Evolutionary conservation across 2,329 filamentous ascomycete genomes (phyloP), one percentile per base, ranked within the genome.

Genomic region (Alternaria ventricosa): DNA sequence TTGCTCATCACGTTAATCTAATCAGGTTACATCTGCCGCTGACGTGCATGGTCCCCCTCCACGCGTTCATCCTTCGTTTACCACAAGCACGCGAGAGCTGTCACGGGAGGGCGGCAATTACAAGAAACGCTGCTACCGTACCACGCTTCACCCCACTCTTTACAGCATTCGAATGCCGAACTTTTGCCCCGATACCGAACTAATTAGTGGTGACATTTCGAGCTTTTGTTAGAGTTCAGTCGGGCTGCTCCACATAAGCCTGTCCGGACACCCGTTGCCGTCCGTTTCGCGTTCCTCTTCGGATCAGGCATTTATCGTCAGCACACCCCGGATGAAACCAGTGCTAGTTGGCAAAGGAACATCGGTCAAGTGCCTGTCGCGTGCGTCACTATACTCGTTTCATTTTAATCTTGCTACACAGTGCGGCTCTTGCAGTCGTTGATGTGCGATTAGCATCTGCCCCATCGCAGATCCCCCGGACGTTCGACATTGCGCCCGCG

Each of bases 21-120:
- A 70, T 68, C 62, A 66, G 70, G 74, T 75, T 76, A 74, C 74
- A 73, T 71, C 67, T 74, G 71, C 71, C 70, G 68, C 69, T 67
- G 30, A 66, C 69, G 46, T 73, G 67, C 68, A 71, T 67, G 46
- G 36, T 46, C 66, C 71, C 71, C 65, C 65, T 66, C 60, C 61
- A 55, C 61, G 57, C 50, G 50, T 55, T 45, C 61, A 47, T 33
- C 25, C 23, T 47, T 47, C 46, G 30, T 45, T 44, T 43, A 61
- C 53, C 44, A 57, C 41, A 20, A 33, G 50, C 25, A 50, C 25
- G 27, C 50, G 50, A 60, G 60, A 22, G 28, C 43, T 13, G 20
- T 36, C 5, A 49, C 28, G 8, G 28, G 22, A 43, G 11, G 36
- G 20, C 25, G 23, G n/a, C 36, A 44, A 7, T 55, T 27, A 23